Conservation (phyloP, 345 rosid species). For the Arabidopsis suecica region DNA sequence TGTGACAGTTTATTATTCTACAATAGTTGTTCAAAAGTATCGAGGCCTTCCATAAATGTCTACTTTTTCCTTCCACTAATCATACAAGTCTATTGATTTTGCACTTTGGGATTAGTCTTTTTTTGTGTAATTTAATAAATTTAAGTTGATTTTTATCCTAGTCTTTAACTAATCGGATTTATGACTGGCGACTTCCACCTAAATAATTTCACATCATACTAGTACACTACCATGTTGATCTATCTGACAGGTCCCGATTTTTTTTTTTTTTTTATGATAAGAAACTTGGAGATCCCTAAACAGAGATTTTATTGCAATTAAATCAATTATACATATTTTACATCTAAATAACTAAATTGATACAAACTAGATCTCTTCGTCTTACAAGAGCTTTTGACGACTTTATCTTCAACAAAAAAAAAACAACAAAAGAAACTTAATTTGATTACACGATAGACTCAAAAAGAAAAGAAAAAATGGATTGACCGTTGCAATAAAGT, state of each 20-base stretch:
- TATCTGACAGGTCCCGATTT: neutral
- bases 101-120: slow-evolving; percentile 7
- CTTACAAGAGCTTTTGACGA: slow-evolving; percentile 38
- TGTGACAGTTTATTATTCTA: neutral
- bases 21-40: neutral
- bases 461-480: slow-evolving; percentile 9
- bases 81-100: slow-evolving; percentile 5
- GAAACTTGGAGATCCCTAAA: slow-evolving; percentile 32
- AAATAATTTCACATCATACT: slow-evolving; percentile 5
- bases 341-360: slow-evolving; percentile 10
- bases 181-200: neutral
- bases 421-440: slow-evolving; percentile 21
- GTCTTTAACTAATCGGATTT: neutral
- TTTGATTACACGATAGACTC: slow-evolving; percentile 29
- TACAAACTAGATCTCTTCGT: slow-evolving; percentile 27
- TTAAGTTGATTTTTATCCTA: neutral
- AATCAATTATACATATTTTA: slow-evolving; percentile 14
- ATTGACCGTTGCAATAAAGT: slow-evolving; percentile 34
- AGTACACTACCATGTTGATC: neutral
- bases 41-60: neutral
- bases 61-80: slow-evolving; percentile 16
- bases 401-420: slow-evolving; percentile 21
- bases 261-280: too few species aligned
- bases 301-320: slow-evolving; percentile 34
- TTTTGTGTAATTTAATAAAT: neutral